Evolutionary conservation across 2,329 filamentous ascomycete genomes (phyloP).

Genomic region (Xenosphaeropsis pyriputrescens): DNA sequence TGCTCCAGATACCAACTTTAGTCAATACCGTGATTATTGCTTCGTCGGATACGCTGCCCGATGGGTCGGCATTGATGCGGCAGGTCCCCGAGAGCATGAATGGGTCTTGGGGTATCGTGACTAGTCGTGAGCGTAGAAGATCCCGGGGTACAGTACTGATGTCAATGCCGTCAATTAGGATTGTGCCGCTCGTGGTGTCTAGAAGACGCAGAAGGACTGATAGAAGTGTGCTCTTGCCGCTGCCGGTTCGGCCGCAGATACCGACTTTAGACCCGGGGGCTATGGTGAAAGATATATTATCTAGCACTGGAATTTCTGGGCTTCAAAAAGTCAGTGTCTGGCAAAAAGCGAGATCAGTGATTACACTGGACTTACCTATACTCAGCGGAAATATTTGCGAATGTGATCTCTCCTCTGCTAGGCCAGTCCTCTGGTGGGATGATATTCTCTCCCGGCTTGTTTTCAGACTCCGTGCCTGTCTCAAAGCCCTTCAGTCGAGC

Average conservation of each 20-base stretch:
- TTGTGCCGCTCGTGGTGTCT: constrained; percentile 74
- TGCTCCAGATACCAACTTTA: constrained; percentile 40
- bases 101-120: constrained; percentile 90
- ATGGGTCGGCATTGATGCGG: constrained; percentile 79
- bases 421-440: constrained; percentile 14
- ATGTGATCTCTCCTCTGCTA: constrained; percentile 6
- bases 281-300: constrained; percentile 37
- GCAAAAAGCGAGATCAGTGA: neutral
- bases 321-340: neutral
- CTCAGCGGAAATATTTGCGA: constrained; percentile 1
- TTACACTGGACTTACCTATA: constrained; percentile 1
- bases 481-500: constrained; percentile 36
- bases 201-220: constrained; percentile 81
- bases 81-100: constrained; percentile 83
- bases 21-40: constrained; percentile 73
- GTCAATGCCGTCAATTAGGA: constrained; percentile 77
- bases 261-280: constrained; percentile 36
- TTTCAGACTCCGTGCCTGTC: constrained; percentile 23
- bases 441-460: constrained; percentile 1
- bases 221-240: constrained; percentile 79
- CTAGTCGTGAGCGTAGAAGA: constrained; percentile 77
- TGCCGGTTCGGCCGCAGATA: constrained; percentile 34
- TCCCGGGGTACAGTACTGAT: constrained; percentile 76
- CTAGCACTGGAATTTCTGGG: neutral
- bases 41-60: constrained; percentile 67